Base-by-base conservation (phyloP, 2,329 filamentous ascomycete genomes). In the Leptographium lundbergii region DNA sequence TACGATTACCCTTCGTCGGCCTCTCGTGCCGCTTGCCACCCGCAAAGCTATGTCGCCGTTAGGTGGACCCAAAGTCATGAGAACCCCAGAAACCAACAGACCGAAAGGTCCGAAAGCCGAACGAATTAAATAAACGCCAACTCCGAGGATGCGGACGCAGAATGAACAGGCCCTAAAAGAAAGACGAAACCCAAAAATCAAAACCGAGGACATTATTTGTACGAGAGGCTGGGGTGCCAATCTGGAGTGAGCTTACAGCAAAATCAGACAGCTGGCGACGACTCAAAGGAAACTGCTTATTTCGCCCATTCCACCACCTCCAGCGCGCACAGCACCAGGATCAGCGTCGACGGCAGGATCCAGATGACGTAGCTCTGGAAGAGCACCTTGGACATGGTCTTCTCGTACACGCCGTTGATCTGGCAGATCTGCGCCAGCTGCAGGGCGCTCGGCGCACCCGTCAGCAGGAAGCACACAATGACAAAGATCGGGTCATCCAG, bases 361-460 rank as follows among this genome's bases (percentile, higher is more conserved):
- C 91, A 96, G 63, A 96, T 86, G 61, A 99, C 90, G 69, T 95
- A 95, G 74, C 92, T 96, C 76, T 96, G 92, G 77, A 97, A 96
- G 56, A 97, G 75, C 59, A 99, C 80, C 70, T 84, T 88, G 62
- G 89, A 88, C 91, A 99, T 97, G 55, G 94, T 90, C 22, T 87
- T 84, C 77, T 97, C 92, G 71, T 90, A 99, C 11, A 99, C 94
- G 63, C 87, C 87, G 73, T 99, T 99, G 74, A 97, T 88, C 78
- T 97, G 94, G 74, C 94, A 99, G 62, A 99, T 99, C 74, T 99
- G 94, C 7, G 94, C 92, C 68, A 99, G 76, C 74, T 99, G 94
- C 63, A 99, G 78, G 29, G 94, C 94, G 63, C 88, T 95, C 6
- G 94, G 94, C 3, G 94, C 94, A 42, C 94, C 94, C 0, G 90